Conservation (phyloP, 306 rosid species). For the Lotus japonicus region DNA sequence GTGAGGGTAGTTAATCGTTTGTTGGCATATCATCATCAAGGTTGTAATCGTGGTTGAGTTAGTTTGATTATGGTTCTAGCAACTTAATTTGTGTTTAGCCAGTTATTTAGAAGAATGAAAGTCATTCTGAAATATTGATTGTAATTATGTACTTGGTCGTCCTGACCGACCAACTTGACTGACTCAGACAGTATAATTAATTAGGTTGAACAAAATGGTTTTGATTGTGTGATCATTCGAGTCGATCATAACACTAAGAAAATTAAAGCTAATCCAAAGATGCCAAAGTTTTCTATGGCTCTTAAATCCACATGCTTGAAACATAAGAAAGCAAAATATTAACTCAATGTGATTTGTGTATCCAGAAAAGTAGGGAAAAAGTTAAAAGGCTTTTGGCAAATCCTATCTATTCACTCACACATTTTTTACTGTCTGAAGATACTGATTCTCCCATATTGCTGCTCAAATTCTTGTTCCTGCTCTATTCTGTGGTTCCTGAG, state of each 20-base stretch:
- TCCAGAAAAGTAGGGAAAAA: neutral
- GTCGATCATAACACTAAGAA: neutral
- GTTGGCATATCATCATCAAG: no score
- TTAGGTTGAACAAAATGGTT: no score
- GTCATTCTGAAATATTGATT: no score
- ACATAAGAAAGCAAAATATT: neutral
- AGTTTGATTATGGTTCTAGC: no score
- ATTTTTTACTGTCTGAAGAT: slow-evolving; percentile 27
- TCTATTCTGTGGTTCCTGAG: slow-evolving; percentile 45
- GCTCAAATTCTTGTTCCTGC: slow-evolving; percentile 28
- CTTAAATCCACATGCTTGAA: neutral
- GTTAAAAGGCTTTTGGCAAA: neutral
- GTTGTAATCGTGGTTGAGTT: no score
- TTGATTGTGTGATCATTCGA: no score
- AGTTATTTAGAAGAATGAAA: no score
- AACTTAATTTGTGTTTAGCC: no score
- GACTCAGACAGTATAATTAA: no score
- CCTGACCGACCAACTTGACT: no score
- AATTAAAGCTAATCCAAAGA: neutral
- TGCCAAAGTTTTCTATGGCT: neutral
- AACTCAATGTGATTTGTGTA: neutral
- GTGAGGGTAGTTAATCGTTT: no score
- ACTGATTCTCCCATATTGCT: slow-evolving; percentile 50
- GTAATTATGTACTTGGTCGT: no score
- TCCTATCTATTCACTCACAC: neutral